Conservation (phyloP, 441 rosid genomes). For the Mallotus japonicus region DNA sequence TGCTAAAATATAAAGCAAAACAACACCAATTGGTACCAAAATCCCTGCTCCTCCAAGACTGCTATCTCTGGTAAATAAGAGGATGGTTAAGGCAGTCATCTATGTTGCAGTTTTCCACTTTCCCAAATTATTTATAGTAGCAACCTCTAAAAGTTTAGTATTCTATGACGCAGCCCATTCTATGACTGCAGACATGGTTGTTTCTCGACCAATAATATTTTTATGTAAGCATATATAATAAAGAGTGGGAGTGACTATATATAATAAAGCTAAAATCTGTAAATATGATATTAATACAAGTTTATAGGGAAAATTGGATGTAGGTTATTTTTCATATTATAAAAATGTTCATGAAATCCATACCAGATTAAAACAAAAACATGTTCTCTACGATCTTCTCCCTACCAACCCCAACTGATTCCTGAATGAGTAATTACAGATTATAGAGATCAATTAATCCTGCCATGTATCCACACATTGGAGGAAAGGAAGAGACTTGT, state of each 20-base stretch:
- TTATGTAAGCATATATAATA: too few species aligned
- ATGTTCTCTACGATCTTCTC: conserved; percentile 3
- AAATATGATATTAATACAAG: not conserved
- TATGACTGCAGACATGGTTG: too few species aligned
- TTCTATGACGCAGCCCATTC: too few species aligned
- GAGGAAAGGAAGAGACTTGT: conserved; percentile 7
- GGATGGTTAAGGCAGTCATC: too few species aligned
- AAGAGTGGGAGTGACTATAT: too few species aligned
- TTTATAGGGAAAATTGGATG: conserved; percentile 28
- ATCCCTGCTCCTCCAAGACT: conserved; percentile 59
- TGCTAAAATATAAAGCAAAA: conserved; percentile 81
- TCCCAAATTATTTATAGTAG: too few species aligned
- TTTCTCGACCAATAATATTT: too few species aligned
- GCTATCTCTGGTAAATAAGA: conserved; percentile 7
- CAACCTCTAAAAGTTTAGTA: too few species aligned
- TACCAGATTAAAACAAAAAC: conserved; percentile 2
- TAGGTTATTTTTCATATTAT: conserved; percentile 3
- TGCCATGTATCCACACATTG: not conserved
- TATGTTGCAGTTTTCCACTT: too few species aligned
- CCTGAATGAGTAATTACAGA: conserved; percentile 20
- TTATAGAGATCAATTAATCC: conserved; percentile 12
- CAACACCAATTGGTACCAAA: conserved; percentile 59
- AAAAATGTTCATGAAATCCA: conserved; percentile 18
- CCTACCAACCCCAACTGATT: not conserved
- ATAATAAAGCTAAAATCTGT: too few species aligned